Evolutionary conservation across 148 eudicot genomes (phyloP).

Genomic region (Cornus florida): DNA sequence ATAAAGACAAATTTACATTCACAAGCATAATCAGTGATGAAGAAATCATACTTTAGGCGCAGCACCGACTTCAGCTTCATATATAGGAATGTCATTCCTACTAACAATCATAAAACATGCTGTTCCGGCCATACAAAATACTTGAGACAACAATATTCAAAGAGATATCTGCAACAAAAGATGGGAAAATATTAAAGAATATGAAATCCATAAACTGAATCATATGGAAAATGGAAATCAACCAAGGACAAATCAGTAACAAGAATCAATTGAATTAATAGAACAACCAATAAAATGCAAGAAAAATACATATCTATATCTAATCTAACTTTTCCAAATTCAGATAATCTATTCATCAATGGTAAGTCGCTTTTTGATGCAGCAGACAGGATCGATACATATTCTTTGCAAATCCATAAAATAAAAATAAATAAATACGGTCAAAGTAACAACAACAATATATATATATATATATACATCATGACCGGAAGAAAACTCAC

Average conservation of each 20-base stretch:
- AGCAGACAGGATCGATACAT: too few species aligned
- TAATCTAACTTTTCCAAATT: too few species aligned
- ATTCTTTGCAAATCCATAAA: too few species aligned
- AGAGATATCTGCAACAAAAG: slow-evolving; percentile 10
- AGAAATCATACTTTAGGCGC: slow-evolving; percentile 59
- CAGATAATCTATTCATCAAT: too few species aligned
- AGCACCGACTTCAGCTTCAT: slow-evolving; percentile 94
- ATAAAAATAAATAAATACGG: too few species aligned
- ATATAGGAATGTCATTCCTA: slow-evolving; percentile 90
- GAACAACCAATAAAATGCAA: too few species aligned
- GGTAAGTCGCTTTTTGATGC: too few species aligned
- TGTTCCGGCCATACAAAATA: slow-evolving; percentile 59
- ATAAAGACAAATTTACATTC: neutral
- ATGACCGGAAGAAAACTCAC: too few species aligned
- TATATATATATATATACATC: too few species aligned
- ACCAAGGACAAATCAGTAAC: neutral
- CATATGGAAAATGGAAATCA: neutral
- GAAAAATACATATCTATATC: too few species aligned
- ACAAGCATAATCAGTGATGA: neutral
- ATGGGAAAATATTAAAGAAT: neutral
- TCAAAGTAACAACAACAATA: too few species aligned
- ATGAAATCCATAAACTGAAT: neutral
- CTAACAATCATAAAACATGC: slow-evolving; percentile 97
- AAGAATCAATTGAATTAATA: neutral
- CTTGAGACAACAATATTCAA: neutral